Evolutionary conservation across 345 rosid genomes (phyloP), one percentile per base, ranked within the genome.

Genomic region (Citrus medica): DNA sequence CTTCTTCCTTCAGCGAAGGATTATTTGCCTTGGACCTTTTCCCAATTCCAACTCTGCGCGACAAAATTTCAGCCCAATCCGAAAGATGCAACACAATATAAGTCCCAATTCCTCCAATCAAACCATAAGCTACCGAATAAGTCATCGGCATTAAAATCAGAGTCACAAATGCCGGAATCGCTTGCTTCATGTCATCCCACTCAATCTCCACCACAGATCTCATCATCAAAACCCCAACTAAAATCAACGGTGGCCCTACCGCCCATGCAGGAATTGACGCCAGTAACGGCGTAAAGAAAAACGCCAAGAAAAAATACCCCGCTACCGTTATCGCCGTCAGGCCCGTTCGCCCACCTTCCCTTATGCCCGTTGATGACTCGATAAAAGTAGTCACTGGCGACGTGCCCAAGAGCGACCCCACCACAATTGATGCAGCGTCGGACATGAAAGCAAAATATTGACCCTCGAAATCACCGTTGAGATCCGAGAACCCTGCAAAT

Each of bases 381-480:
- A 87, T 78, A 46, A 78, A 89, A 2, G 83, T 77, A 24, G 92
- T 87, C 25, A 87, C 89, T 1, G 92, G 88, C 0, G 90, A 87
- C 4, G 90, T 87, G 13, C 92, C 92, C 2, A 89, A 86, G 25
- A 89, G 74, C 0, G 92, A 87, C 3, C 90, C 90, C 37, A 86
- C 84, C 27, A 85, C 88, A 32, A 89, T 89, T 4, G 92, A 62
- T 7, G 85, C 33, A 4, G 89, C 92, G 17, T 87, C 92, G 0
- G 92, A 87, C 89, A 89, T 85, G 87, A 89, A 89, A 1, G 92
- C 90, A 42, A 89, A 87, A 64, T 89, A 87, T 35, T 89, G 92
- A 4, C 90, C 90, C 71, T 85, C 88, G 73, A 87, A 89, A 65
- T 77, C 81, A 3, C 92, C 90, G 46, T 83, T 83, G 8, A 60